phyloP scores from a whole-genome alignment of 2,329 filamentous ascomycete species.

The Cladosporium sp. region DNA sequence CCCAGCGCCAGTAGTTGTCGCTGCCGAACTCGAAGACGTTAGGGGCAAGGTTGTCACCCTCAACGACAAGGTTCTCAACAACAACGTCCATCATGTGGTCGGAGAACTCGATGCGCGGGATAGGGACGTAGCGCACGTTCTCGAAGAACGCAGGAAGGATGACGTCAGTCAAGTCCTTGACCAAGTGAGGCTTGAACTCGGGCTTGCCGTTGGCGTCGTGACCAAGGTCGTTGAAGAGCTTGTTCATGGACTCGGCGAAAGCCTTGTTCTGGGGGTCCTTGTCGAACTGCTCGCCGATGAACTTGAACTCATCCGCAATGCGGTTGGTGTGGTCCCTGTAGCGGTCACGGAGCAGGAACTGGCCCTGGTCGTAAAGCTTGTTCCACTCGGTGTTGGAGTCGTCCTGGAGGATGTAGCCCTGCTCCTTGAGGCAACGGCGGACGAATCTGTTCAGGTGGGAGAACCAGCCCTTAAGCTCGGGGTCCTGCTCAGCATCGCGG shows the following conservation, averaged over 20 bases:
- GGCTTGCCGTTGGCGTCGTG: constrained; percentile 80
- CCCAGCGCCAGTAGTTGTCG: constrained; percentile 94
- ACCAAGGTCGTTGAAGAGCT: constrained; percentile 86
- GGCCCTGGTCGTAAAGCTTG: constrained; percentile 75
- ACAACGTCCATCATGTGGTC: constrained; percentile 81
- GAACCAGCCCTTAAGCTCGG: constrained; percentile 88
- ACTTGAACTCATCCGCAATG: constrained; percentile 85
- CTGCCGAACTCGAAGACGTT: constrained; percentile 84
- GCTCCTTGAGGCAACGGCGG: constrained; percentile 77
- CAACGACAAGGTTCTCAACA: constrained; percentile 90
- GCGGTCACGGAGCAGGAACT: constrained; percentile 80
- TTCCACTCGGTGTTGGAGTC: constrained; percentile 78
- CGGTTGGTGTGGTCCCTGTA: constrained; percentile 83
- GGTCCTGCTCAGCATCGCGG: constrained; percentile 77
- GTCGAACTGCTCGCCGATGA: constrained; percentile 83
- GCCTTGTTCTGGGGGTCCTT: constrained; percentile 79
- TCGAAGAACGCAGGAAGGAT: constrained; percentile 81
- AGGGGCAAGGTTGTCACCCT: constrained; percentile 94
- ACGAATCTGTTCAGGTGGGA: constrained; percentile 71
- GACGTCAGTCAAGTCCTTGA: constrained; percentile 84
- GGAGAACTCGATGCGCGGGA: constrained; percentile 89
- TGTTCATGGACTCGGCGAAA: constrained; percentile 71
- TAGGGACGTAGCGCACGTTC: constrained; percentile 81
- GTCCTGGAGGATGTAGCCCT: constrained; percentile 87
- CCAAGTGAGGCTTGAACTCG: constrained; percentile 83